Evolutionary conservation across 2,329 filamentous ascomycete genomes (phyloP), one percentile per base, ranked within the genome.

Genomic region (Thelonectria blattea): DNA sequence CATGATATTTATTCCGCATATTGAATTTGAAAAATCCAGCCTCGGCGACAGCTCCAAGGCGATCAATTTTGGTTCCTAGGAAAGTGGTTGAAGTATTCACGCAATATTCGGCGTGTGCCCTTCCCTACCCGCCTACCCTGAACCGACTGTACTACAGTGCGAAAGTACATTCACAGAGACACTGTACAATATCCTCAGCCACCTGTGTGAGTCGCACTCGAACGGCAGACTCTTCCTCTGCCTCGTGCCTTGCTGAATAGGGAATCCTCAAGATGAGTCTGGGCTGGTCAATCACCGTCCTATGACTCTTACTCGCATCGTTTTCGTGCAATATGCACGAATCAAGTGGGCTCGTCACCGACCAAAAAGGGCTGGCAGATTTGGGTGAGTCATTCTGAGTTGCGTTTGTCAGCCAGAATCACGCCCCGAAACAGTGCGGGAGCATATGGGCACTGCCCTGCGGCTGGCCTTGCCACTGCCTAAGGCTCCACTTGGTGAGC

Each of bases 231-330:
- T 1, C 56, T 43, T 43, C 43, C 53, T 45, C 42, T 49, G 15
- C 18, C n/a, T 32, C 7, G 34, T 18, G n/a, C 3, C 22, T 45
- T 43, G 17, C 45, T 47, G 18, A 52, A 43, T 37, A 10, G 47
- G 39, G 42, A 51, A 43, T 11, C 12, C 34, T 8, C 9, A 20
- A 18, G n/a, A 37, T 24, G 20, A 51, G 54, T 42, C n/a, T 41
- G 47, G 37, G 41, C 42, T 41, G 52, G 8, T 52, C n/a, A 49
- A 56, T 52, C 32, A 17, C 52, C 27, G 8, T 52, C 52, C 22
- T 56, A 60, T 60, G 58, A 60, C 52, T 60, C 58, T 49, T 60
- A 56, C 43, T 49, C 45, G 45, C 22, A n/a, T 56, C 41, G 27
- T 41, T 49, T 49, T 48, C 27, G 39, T 34, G 45, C 39, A 49